Percentiles rank a stretch among this genome's conserved stretches.
Conservation (phyloP, 2,329 filamentous ascomycete genomes). For the Colletotrichum ledebouriae region DNA sequence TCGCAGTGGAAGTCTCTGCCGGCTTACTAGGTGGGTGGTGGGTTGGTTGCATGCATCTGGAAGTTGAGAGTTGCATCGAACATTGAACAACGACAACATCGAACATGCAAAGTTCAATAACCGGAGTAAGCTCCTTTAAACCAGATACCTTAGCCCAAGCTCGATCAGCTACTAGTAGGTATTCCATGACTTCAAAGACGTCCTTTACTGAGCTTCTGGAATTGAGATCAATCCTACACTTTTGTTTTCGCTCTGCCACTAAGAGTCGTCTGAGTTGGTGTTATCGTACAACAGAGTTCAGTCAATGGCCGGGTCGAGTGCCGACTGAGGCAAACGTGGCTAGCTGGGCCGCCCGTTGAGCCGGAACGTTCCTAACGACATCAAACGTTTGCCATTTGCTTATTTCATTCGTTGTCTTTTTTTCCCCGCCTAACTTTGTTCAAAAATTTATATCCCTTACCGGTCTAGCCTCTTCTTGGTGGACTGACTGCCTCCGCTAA, state of each 20-base stretch:
- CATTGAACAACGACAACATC: not conserved
- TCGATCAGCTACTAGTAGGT: not conserved
- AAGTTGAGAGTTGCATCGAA: too few species aligned
- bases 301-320: slow-evolving; percentile 20
- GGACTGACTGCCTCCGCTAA: not conserved
- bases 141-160: not conserved
- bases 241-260: not conserved
- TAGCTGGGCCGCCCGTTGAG: slow-evolving; percentile 25
- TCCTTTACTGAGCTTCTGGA: not conserved
- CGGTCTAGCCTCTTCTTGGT: slow-evolving; percentile 11
- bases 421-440: not conserved
- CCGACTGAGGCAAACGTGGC: slow-evolving; percentile 28
- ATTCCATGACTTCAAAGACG: not conserved
- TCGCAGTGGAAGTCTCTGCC: not conserved
- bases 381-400: slow-evolving; percentile 1
- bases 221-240: not conserved
- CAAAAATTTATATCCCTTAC: slow-evolving; percentile 1
- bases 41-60: too few species aligned
- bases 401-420: not conserved
- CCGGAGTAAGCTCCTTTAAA: slow-evolving; percentile 17
- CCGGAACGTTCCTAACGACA: slow-evolving; percentile 31
- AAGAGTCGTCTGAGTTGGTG: slow-evolving; percentile 1
- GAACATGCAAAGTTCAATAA: not conserved
- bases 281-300: slow-evolving; percentile 11
- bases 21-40: not conserved